These are phyloP conservation scores for Xylariaceae sp. DNA, from an alignment of 2,329 filamentous ascomycete genomes.

Conservation along the genomic window DNA sequence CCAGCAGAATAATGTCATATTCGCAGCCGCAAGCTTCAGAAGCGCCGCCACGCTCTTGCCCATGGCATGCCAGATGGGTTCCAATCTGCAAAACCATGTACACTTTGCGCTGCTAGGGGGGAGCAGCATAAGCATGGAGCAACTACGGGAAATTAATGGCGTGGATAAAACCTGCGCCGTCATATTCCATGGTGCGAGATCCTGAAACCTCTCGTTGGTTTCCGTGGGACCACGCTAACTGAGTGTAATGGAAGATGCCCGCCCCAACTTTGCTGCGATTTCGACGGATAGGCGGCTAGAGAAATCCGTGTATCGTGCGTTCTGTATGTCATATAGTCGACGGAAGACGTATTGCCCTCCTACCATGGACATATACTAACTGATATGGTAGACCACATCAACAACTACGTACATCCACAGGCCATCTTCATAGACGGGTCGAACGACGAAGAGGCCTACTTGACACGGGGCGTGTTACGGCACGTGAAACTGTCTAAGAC, in stretches of 20 bases:
- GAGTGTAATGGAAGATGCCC: slow-evolving; percentile 59
- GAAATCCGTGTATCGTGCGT: slow-evolving; percentile 55
- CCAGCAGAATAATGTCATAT: slow-evolving; percentile 65
- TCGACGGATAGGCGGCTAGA: slow-evolving; percentile 68
- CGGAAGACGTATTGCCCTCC: background rate
- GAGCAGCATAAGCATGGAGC: slow-evolving; percentile 61
- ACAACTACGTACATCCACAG: slow-evolving; percentile 70
- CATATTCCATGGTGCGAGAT: slow-evolving; percentile 46
- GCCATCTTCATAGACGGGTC: slow-evolving; percentile 68
- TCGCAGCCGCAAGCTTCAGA: slow-evolving; percentile 68
- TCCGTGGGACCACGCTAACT: slow-evolving; percentile 14
- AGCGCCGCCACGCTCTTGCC: slow-evolving; percentile 71
- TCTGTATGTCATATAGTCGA: slow-evolving; percentile 45
- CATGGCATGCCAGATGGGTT: slow-evolving; percentile 81
- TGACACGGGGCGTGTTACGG: slow-evolving; percentile 54
- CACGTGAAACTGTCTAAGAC: slow-evolving; percentile 47
- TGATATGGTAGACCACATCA: slow-evolving; percentile 55
- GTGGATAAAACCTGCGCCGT: slow-evolving; percentile 66
- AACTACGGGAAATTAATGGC: slow-evolving; percentile 72
- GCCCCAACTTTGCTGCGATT: slow-evolving; percentile 64
- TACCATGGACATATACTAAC: slow-evolving; percentile 17
- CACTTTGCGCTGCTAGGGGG: slow-evolving; percentile 77
- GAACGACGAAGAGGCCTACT: slow-evolving; percentile 60
- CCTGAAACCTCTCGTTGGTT: slow-evolving; percentile 8
- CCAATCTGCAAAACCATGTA: slow-evolving; percentile 62